Evolutionary conservation across 176 grass and related monocot genomes (phyloP), one percentile per base, ranked within the genome.

Genomic region (Oryza australiensis): DNA sequence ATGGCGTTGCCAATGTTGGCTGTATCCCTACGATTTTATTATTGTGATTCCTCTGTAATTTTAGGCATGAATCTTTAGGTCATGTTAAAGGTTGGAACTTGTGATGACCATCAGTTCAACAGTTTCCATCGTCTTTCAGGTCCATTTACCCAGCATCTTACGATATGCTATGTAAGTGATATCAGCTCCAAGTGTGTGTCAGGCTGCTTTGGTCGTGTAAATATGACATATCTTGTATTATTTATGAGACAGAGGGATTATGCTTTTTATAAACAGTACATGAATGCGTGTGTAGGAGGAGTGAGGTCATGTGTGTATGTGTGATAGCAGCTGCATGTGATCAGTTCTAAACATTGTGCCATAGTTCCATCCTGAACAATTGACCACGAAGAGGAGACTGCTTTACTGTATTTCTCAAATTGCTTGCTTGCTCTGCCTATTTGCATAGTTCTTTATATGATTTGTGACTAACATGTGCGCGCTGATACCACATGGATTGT

Each of bases 401-500:
- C 59, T 38, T 38, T 34, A 32, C 38, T 13, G 3, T 38, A 16
- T 51, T 68, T 40, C 30, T 26, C 22, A 23, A 23, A 10, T 79
- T 85, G 55, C 53, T 42, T 55, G 77, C 23, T 60, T 60, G n/a
- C 55, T 24, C n/a, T 60, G 55, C 22, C 22, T 7, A 23, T 60
- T n/a, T 76, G 71, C 40, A 70, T 80, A 29, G 51, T 38, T 30
- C 22, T 71, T 66, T 35, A 7, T 15, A 35, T 72, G 77, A 35
- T 24, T 75, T 73, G 70, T 67, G 60, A 68, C 79, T 42, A 65
- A 13, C 65, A 76, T 57, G 82, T 89, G 77, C 40, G 26, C 3
- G 18, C 20, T 24, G 55, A 24, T 60, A 3, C 3, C 55, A 9
- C 7, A 60, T 60, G 55, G 55, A 60, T 60, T 60, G 55, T 60